These are phyloP conservation scores for Ambrosiella xylebori DNA, from an alignment of 2,329 filamentous ascomycete genomes.

Conservation along the genomic window DNA sequence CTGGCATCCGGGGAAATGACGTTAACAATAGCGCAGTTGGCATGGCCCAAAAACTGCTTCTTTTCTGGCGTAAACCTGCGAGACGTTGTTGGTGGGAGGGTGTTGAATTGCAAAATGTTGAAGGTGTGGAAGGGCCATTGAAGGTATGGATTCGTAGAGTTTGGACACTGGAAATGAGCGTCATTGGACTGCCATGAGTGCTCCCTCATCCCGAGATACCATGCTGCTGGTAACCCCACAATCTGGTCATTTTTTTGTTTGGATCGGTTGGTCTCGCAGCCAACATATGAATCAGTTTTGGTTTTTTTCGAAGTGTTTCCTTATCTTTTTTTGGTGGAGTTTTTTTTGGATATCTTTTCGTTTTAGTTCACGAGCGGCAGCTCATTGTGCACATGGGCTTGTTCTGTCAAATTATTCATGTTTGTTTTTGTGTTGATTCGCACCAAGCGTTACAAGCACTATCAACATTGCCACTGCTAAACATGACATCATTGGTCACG, in stretches of 20 bases:
- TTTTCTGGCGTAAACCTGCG: conserved; percentile 97
- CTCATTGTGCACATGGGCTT: too few species aligned
- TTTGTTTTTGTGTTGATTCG: too few species aligned
- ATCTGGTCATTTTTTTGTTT: not conserved
- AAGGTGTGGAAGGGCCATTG: conserved; percentile 76
- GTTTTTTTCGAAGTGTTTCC: too few species aligned
- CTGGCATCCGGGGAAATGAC: conserved; percentile 70
- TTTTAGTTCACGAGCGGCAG: too few species aligned
- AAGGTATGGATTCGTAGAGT: conserved; percentile 98
- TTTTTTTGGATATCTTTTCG: too few species aligned
- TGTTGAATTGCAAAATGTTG: conserved; percentile 74
- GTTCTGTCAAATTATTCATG: too few species aligned
- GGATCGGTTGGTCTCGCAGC: not conserved
- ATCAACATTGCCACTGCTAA: too few species aligned
- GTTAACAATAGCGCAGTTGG: conserved; percentile 66
- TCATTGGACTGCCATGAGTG: conserved; percentile 53
- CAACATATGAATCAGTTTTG: too few species aligned
- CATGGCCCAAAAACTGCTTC: conserved; percentile 93
- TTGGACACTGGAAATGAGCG: conserved; percentile 97
- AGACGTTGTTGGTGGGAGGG: conserved; percentile 98
- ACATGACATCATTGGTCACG: too few species aligned
- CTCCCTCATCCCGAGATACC: not conserved
- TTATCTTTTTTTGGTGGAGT: too few species aligned
- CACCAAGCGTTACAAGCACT: too few species aligned
- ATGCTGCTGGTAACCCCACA: too few species aligned